Conservation (phyloP, 2,329 filamentous ascomycete genomes). For the Lachnellula arida region DNA sequence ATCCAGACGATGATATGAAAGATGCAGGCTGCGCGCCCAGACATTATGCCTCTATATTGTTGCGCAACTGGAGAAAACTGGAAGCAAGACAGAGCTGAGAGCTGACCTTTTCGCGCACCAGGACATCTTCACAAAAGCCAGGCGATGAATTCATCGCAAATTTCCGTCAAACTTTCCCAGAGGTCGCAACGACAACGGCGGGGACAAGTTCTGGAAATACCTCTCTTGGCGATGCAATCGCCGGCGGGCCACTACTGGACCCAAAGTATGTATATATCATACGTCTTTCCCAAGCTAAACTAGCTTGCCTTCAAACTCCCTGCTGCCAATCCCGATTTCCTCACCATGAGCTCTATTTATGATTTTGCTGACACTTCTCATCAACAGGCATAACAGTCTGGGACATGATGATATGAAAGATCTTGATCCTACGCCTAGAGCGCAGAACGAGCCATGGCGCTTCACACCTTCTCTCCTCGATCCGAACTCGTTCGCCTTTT, state of each 20-base stretch:
- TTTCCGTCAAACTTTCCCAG: constrained; percentile 80
- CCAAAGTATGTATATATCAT: constrained; percentile 19
- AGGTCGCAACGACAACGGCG: constrained; percentile 51
- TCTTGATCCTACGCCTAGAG: constrained; percentile 77
- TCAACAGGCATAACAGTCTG: constrained; percentile 25
- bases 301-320: not conserved
- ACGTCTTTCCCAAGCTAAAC: not conserved
- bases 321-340: not conserved
- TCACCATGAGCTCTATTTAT: not conserved
- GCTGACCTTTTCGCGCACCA: constrained; percentile 38
- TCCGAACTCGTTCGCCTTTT: constrained; percentile 76
- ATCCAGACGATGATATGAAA: not conserved
- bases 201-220: constrained; percentile 37
- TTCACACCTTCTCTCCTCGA: constrained; percentile 89
- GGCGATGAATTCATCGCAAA: constrained; percentile 77
- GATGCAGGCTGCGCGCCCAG: not conserved
- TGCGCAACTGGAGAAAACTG: not conserved
- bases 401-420: constrained; percentile 53
- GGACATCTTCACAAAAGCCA: constrained; percentile 69
- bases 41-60: not conserved
- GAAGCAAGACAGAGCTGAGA: constrained; percentile 8
- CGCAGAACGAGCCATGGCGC: constrained; percentile 74
- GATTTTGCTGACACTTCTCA: constrained; percentile 7
- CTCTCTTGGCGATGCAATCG: constrained; percentile 17
- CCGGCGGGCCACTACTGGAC: constrained; percentile 27